Conservation (phyloP, 1,284 basidiomycete genomes). For the Ceratobasidium sp. region DNA sequence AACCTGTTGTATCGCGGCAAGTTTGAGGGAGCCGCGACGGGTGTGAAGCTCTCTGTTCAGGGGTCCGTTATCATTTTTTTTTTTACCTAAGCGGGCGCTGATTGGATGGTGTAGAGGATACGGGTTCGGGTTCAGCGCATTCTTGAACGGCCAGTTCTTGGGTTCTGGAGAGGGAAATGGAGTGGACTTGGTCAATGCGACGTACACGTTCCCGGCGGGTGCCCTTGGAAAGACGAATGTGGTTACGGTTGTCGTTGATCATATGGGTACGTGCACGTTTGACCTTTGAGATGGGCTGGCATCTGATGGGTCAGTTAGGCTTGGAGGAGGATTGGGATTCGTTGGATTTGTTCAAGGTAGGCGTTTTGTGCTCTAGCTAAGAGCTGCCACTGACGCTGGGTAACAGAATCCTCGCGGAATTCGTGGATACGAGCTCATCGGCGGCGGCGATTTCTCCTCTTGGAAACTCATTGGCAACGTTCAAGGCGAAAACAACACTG, state of each 20-base stretch:
- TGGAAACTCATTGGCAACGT: conserved; percentile 40
- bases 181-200: conserved; percentile 49
- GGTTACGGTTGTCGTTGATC: conserved; percentile 52
- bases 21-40: conserved; percentile 57
- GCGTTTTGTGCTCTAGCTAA: not conserved
- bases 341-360: conserved; percentile 50
- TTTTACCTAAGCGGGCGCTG: not conserved
- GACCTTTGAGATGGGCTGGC: not conserved
- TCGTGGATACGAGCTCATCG: conserved; percentile 47
- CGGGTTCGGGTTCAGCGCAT: conserved; percentile 60
- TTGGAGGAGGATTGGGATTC: conserved; percentile 49
- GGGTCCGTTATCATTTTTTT: conserved; percentile 52
- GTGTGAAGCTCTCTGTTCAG: conserved; percentile 59
- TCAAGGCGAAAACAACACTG: conserved; percentile 23
- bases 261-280: conserved; percentile 50
- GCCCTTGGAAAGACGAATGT: conserved; percentile 55
- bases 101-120: conserved; percentile 53
- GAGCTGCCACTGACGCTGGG: conserved; percentile 30
- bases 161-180: conserved; percentile 56
- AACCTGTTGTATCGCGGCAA: conserved; percentile 59
- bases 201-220: conserved; percentile 51
- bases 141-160: conserved; percentile 60
- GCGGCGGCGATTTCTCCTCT: conserved; percentile 30
- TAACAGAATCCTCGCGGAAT: conserved; percentile 51
- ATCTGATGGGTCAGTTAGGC: conserved; percentile 38